These are phyloP conservation scores for Colletotrichum aenigma DNA, from an alignment of 2,329 filamentous ascomycete species.

Conservation along the genomic window DNA sequence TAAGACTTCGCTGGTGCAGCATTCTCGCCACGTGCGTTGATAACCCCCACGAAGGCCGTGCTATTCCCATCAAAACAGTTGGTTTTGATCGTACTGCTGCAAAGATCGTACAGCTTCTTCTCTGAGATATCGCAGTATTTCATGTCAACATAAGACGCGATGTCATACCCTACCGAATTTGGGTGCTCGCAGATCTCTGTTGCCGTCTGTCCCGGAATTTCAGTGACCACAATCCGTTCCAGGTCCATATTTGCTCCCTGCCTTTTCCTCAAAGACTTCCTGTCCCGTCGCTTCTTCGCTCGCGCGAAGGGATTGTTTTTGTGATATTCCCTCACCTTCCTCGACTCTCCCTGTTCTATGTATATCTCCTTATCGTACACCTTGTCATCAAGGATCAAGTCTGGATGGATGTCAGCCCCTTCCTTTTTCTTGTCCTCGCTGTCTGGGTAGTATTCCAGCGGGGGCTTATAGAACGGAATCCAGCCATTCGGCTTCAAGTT, in stretches of 20 bases:
- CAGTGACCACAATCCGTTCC: background rate
- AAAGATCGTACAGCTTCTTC: background rate
- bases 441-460: slow-evolving; percentile 26
- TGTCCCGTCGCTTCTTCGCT: background rate
- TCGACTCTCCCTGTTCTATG: background rate
- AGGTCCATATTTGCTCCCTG: background rate
- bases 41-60: background rate
- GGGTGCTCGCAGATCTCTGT: background rate
- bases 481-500: slow-evolving; percentile 21
- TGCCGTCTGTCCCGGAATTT: slow-evolving; percentile 1
- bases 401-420: slow-evolving; percentile 15
- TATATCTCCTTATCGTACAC: slow-evolving; percentile 18
- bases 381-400: slow-evolving; percentile 18
- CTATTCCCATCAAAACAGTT: slow-evolving; percentile 6
- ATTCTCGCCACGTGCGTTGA: background rate
- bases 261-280: background rate
- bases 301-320: background rate
- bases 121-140: background rate
- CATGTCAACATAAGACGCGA: background rate
- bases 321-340: background rate
- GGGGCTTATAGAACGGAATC: slow-evolving; percentile 29
- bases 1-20: background rate
- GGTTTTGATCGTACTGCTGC: background rate
- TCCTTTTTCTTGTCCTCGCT: background rate
- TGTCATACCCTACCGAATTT: background rate